Evolutionary conservation across 805 yeast genomes (phyloP).

Genomic region (Wickerhamomyces subpelliculosus): DNA sequence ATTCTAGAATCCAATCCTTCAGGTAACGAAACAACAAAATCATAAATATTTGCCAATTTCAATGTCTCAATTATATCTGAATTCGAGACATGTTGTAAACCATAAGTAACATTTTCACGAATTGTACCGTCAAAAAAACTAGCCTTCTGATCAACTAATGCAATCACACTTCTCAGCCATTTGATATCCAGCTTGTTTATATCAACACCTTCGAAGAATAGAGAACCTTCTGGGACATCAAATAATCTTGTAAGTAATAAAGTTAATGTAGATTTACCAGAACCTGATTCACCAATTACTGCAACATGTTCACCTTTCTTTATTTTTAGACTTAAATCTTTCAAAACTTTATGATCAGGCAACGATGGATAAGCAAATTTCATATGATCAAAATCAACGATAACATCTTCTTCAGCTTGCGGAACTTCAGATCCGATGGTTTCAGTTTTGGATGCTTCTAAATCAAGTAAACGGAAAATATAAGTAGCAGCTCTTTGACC

Average conservation of each 20-base stretch:
- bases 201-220: conserved; percentile 41
- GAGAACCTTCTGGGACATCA: conserved; percentile 28
- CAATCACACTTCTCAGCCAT: conserved; percentile 45
- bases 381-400: conserved; percentile 38
- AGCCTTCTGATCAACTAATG: conserved; percentile 74
- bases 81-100: conserved; percentile 31
- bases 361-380: conserved; percentile 41
- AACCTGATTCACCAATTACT: conserved; percentile 80
- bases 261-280: conserved; percentile 81
- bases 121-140: conserved; percentile 68
- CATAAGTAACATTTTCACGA: conserved; percentile 63
- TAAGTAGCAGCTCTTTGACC: conserved; percentile 70
- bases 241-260: conserved; percentile 51
- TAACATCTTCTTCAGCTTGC: conserved; percentile 1
- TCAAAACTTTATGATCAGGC: conserved; percentile 28
- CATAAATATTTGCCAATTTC: conserved; percentile 41
- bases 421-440: conserved; percentile 30
- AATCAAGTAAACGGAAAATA: conserved; percentile 34
- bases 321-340: conserved; percentile 36
- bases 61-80: conserved; percentile 32
- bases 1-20: conserved; percentile 54
- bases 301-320: conserved; percentile 48
- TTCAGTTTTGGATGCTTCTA: conserved; percentile 31
- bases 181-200: conserved; percentile 37
- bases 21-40: conserved; percentile 48